Base-by-base conservation (phyloP, 2,329 filamentous ascomycete genomes). In the Monosporascus cannonballus region DNA sequence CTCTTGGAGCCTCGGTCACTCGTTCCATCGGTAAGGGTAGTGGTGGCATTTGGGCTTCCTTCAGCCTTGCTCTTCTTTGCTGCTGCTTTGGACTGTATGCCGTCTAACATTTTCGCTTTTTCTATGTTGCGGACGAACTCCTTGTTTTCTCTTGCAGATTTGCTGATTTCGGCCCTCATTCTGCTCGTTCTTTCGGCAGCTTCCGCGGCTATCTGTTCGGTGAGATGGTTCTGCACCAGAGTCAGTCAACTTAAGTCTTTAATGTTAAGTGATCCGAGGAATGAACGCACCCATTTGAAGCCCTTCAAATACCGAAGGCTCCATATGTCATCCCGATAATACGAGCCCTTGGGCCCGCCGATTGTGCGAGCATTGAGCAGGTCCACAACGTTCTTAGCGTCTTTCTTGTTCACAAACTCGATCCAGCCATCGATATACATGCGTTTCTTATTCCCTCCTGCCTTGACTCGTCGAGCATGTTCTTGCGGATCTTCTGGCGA, bases 311-410 rank as follows among this genome's bases (percentile, higher is more conserved):
- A 95, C 55, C 88, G 79, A 57, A 94, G 73, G 62, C 87, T 92
- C 90, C 90, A 95, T 45, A 95, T 79, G 67, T 95, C 90, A 67
- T 95, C 90, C 61, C 88, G 83, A 73, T 93, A 95, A 67, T 88
- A 90, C 48, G 80, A 82, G 14, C 89, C 81, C 73, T 95, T 95
- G 73, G 92, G 92, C 25, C 90, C 90, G 49, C 89, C 89, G 54
- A 94, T 88, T 14, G 80, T 89, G 57, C 81, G 81, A 42, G 87
- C 86, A 65, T 95, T 95, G 48, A 95, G 75, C 25, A 87, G 77
- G 59, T 90, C 86, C 48, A 85, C 88, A 0, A 83, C 86, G n/a
- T 81, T 75, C 68, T 92, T 90, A 37, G 90, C 90, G 56, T 92
- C 85, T 57, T 79, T 78, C 70, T 94, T 94, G 56, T 79, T 77